phyloP scores from a whole-genome alignment of 352 stramenopile genomes.

The Aphanomyces astaci region DNA sequence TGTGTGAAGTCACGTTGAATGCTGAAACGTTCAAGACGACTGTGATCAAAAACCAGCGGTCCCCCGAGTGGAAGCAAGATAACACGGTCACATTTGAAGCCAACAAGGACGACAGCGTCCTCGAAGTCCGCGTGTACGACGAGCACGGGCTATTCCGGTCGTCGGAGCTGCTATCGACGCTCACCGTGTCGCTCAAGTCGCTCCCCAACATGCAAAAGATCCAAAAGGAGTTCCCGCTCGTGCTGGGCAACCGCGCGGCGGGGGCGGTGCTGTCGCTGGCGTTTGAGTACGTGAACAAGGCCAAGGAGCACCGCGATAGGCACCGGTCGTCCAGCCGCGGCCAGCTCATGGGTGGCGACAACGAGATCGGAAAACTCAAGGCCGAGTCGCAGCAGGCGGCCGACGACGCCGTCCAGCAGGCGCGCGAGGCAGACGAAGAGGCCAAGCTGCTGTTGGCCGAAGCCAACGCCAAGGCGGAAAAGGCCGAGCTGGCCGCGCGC shows the following conservation, averaged over 20 bases:
- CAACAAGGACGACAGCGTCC: conserved; percentile 65
- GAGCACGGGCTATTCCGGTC: conserved; percentile 65
- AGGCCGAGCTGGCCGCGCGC: conserved; percentile 67
- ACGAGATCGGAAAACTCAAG: conserved; percentile 81
- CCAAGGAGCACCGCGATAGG: conserved; percentile 64
- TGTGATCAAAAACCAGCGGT: conserved; percentile 71
- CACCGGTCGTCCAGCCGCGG: conserved; percentile 49
- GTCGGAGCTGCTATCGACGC: conserved; percentile 60
- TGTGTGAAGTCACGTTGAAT: conserved; percentile 76
- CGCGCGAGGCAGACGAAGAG: conserved; percentile 62
- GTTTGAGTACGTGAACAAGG: conserved; percentile 81
- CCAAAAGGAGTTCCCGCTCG: conserved; percentile 72
- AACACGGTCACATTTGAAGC: conserved; percentile 79
- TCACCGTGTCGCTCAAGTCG: conserved; percentile 72
- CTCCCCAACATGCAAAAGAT: conserved; percentile 80
- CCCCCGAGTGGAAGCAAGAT: conserved; percentile 79
- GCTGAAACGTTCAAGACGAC: conserved; percentile 79
- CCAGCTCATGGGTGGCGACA: conserved; percentile 61
- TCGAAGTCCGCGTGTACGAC: conserved; percentile 78
- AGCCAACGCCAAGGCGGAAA: conserved; percentile 70
- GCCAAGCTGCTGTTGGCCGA: conserved; percentile 64
- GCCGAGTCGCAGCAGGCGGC: conserved; percentile 68
- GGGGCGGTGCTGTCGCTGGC: conserved; percentile 66
- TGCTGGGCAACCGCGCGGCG: conserved; percentile 66
- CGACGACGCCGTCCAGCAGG: conserved; percentile 68